Percentiles rank a stretch among this genome's conserved stretches.
Evolutionary conservation across 2,329 filamentous ascomycete species (phyloP).

Genomic region (Zasmidium angulare): DNA sequence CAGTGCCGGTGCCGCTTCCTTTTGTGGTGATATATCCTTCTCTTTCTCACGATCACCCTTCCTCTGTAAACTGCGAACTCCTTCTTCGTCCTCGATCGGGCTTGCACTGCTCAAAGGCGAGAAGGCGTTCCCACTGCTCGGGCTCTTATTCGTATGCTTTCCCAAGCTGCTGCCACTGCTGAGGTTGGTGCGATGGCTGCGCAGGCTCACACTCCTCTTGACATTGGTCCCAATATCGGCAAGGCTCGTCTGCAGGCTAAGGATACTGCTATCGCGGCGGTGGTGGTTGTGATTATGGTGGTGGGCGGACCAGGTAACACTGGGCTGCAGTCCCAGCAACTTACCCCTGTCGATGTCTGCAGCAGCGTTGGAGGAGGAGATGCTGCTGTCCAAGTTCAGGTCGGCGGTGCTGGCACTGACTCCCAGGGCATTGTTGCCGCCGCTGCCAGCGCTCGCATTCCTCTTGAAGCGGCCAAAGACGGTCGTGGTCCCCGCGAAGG

Average conservation of each 20-base stretch:
- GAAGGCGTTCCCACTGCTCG: conserved; percentile 8
- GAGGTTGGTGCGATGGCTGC: conserved; percentile 34
- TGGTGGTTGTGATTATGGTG: conserved; percentile 5
- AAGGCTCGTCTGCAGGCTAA: conserved; percentile 33
- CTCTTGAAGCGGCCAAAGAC: neutral
- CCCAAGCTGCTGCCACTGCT: conserved; percentile 25
- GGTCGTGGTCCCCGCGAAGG: neutral
- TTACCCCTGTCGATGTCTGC: neutral
- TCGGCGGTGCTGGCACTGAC: neutral
- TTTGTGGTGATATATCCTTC: neutral
- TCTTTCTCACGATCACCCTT: conserved; percentile 3
- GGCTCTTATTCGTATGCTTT: conserved; percentile 1
- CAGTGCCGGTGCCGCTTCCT: conserved; percentile 9
- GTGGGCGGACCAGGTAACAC: neutral
- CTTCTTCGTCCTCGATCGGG: conserved; percentile 12
- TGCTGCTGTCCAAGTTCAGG: neutral
- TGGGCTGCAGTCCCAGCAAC: neutral
- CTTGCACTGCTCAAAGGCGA: conserved; percentile 18
- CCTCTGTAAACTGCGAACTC: neutral
- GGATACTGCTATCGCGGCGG: conserved; percentile 28
- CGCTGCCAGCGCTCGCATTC: neutral
- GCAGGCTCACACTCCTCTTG: conserved; percentile 41
- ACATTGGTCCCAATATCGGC: conserved; percentile 39
- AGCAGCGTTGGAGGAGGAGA: neutral
- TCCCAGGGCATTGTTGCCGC: neutral